Evolutionary conservation across 306 rosid genomes (phyloP), one percentile per base, ranked within the genome.

Genomic region (Carpinus fangiana): DNA sequence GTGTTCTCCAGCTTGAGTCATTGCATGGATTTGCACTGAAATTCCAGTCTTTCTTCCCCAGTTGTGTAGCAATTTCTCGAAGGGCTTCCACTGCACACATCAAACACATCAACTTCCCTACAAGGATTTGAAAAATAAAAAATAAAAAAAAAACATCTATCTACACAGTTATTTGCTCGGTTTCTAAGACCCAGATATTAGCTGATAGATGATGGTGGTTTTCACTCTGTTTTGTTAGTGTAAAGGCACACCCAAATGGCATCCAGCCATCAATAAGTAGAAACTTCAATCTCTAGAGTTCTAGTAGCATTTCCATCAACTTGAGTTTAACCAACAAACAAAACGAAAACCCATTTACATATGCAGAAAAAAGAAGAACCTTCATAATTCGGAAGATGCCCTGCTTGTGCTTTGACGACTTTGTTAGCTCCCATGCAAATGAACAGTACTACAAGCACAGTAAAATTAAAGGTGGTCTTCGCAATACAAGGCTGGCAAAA

Each of bases 11-110:
- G 38, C 34, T 69, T 69, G 70, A 50, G 48, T 74, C 46, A 60
- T 74, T 54, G 79, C 82, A 82, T 9, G 80, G 79, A 55, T 82
- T 78, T 34, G 68, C 45, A 51, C 34, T 51, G 86, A 78, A 74
- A 65, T 78, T 41, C 82, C 82, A 78, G 60, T 77, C 82, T 12
- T 38, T 73, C 72, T 73, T 78, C 46, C 82, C 79, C 38, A 78
- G 12, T 50, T 82, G 79, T 8, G 1, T 7, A 31, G 52, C 76
- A 23, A 78, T 68, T 59, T 82, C 82, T 4, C 17, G 4, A 11
- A 82, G 82, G 59, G 79, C 79, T 23, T 48, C 50, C 76, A 73
- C 85, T 82, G 76, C 60, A n/a, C 20, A 70, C 43, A 48, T 28
- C 55, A 70, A 46, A 48, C 18, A 3, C 41, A 20, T 38, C 73